These are phyloP conservation scores for Astrothelium subdiscretum DNA, from an alignment of 495 filamentous ascomycete species.

Conservation along the genomic window DNA sequence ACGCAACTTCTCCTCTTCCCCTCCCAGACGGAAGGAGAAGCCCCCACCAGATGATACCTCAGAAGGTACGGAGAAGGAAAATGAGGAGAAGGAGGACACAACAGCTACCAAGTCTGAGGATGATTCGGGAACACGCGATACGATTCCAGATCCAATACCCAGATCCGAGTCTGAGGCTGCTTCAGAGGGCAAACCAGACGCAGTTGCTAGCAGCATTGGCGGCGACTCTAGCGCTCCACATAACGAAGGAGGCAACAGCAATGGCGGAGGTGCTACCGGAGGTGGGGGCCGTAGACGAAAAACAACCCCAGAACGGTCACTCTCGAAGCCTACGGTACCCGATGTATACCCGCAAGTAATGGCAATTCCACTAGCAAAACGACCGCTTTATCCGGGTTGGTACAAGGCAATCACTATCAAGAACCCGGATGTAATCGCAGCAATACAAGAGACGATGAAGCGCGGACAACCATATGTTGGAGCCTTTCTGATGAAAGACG, in stretches of 20 bases:
- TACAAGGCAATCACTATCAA: conserved; percentile 97
- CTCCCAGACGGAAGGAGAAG: conserved; percentile 30
- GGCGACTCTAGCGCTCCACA: conserved; percentile 31
- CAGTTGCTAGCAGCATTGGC: conserved; percentile 35
- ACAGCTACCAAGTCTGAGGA: conserved; percentile 26
- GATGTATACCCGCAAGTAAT: conserved; percentile 97
- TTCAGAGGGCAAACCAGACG: conserved; percentile 17
- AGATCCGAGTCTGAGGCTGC: conserved; percentile 9
- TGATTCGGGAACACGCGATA: conserved; percentile 28
- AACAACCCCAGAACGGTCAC: conserved; percentile 51
- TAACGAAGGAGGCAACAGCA: neutral
- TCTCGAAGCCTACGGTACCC: conserved; percentile 79
- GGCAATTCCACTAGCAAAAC: conserved; percentile 94
- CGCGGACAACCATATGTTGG: conserved; percentile 97
- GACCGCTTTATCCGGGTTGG: conserved; percentile 92
- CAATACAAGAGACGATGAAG: conserved; percentile 93
- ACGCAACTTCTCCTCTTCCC: conserved; percentile 27
- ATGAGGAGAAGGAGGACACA: conserved; percentile 36
- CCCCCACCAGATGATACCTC: conserved; percentile 26
- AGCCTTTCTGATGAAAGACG: conserved; percentile 93
- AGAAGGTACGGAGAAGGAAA: conserved; percentile 36
- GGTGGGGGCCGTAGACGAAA: conserved; percentile 50
- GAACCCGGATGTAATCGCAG: conserved; percentile 74
- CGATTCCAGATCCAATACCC: conserved; percentile 36
- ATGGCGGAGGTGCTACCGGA: conserved; percentile 28